A percentile compares a stretch with the other conserved stretches of the same genome.
phyloP scores from a whole-genome alignment of 2,329 filamentous ascomycete genomes.

The Talaromyces islandicus region DNA sequence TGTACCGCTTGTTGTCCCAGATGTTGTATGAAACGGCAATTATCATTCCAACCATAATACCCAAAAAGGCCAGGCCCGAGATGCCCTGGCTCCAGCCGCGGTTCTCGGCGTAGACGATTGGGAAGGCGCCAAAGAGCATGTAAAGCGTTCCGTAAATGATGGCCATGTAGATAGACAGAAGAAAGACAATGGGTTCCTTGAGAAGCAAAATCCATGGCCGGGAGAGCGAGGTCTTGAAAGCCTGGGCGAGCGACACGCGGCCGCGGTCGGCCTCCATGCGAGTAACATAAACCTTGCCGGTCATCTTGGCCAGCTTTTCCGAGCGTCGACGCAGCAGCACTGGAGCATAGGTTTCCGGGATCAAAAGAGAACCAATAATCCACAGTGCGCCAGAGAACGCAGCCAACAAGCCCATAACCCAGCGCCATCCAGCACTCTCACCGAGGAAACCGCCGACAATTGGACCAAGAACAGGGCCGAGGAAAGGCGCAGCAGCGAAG shows the following conservation, averaged over 20 bases:
- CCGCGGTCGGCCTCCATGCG: slow-evolving; percentile 37
- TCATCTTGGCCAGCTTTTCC: slow-evolving; percentile 41
- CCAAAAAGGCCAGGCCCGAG: slow-evolving; percentile 44
- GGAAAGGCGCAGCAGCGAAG: slow-evolving; percentile 62
- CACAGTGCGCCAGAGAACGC: slow-evolving; percentile 59
- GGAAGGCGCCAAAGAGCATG: slow-evolving; percentile 49
- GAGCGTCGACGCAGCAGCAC: slow-evolving; percentile 48
- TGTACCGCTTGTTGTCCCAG: slow-evolving; percentile 36
- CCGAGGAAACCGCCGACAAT: slow-evolving; percentile 63
- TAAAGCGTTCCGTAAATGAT: slow-evolving; percentile 49
- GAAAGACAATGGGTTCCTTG: slow-evolving; percentile 46
- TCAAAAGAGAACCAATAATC: slow-evolving; percentile 24
- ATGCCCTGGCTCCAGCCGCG: slow-evolving; percentile 44
- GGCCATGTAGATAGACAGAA: slow-evolving; percentile 46
- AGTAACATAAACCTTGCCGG: slow-evolving; percentile 44
- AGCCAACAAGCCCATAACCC: slow-evolving; percentile 59
- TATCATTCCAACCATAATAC: slow-evolving; percentile 40
- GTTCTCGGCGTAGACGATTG: slow-evolving; percentile 42
- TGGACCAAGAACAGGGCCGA: slow-evolving; percentile 60
- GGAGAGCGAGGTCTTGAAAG: slow-evolving; percentile 43
- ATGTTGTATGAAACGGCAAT: slow-evolving; percentile 36
- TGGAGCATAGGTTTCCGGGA: slow-evolving; percentile 42
- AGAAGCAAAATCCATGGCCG: slow-evolving; percentile 46
- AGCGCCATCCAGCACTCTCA: slow-evolving; percentile 60
- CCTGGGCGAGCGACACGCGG: slow-evolving; percentile 31